Base-by-base conservation (phyloP, 306 rosid genomes). In the Vicia faba region DNA sequence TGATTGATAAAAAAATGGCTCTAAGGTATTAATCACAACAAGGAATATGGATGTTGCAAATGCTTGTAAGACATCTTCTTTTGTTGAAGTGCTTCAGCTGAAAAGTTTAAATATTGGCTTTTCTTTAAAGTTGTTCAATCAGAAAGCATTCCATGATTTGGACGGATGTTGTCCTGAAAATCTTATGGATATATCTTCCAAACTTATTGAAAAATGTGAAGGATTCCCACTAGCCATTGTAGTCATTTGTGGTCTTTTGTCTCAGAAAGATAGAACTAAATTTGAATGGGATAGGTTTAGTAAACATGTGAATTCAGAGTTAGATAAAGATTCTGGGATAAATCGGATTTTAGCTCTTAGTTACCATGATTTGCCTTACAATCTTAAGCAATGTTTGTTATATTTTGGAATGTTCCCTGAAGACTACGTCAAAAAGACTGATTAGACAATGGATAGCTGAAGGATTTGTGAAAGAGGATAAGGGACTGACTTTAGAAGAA, bases 391-490 rank as follows among this genome's bases (percentile, higher is more conserved):
- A 46, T 46, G 54, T 46, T 46, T 46, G 54, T 15, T 46, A 20
- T 46, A 46, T 14, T 46, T 46, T 15, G 54, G 54, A 2, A 15
- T 46, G 18, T 46, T 15, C 7, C 54, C 54, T 8, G 28, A 64
- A 26, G 69, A 43, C 3, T 64, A 8, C 29, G 4, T 8, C 57
- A 3, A 18, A 4, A 5, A 45, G 7, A 26, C 0, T 64, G 12
- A 64, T 45, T 28, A 5, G 40, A 19, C 57, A 64, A 7, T 64
- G 69, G 69, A 64, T 14, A 12, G 41, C 43, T 0, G 57, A 64
- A 49, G 56, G 69, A 14, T 64, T 64, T 9, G 44, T 64, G 8
- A 43, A 64, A 64, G 23, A 28, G 4, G 43, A 64, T 28, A 14
- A 0, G 43, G 69, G 7, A 4, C 3, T 26, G 8, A 64, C 57